phyloP scores from a whole-genome alignment of 495 filamentous ascomycete species.

The Trichoderma asperelloides region DNA sequence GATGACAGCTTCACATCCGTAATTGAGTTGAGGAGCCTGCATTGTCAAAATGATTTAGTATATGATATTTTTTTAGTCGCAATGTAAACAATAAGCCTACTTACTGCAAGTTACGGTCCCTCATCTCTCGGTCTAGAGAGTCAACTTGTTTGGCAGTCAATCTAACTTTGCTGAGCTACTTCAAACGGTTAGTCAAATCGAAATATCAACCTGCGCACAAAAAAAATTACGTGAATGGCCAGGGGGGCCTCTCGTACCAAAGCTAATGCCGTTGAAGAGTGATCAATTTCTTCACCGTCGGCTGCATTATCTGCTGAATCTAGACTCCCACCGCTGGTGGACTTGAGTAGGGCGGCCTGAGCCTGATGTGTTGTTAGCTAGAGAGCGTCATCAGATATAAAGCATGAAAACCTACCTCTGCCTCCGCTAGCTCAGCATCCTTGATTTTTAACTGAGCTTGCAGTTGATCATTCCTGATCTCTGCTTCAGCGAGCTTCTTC shows the following conservation, averaged over 20 bases:
- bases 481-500: slow-evolving; percentile 27
- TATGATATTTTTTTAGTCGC: not conserved
- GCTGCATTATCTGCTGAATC: slow-evolving; percentile 25
- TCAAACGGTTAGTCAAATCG: slow-evolving; percentile 9
- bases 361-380: not conserved
- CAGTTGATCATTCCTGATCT: slow-evolving; percentile 35
- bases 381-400: not conserved
- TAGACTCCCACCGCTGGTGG: slow-evolving; percentile 31
- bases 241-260: slow-evolving; percentile 46
- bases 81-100: not conserved
- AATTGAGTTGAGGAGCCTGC: slow-evolving; percentile 32
- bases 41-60: not conserved
- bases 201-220: slow-evolving; percentile 1
- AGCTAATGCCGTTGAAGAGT: slow-evolving; percentile 47
- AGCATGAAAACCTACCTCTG: slow-evolving; percentile 29
- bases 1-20: slow-evolving; percentile 18
- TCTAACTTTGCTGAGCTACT: slow-evolving; percentile 43
- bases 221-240: slow-evolving; percentile 9
- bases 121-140: slow-evolving; percentile 39
- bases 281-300: slow-evolving; percentile 42
- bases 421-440: slow-evolving; percentile 47
- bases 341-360: slow-evolving; percentile 23
- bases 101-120: slow-evolving; percentile 30
- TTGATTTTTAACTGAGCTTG: slow-evolving; percentile 39
- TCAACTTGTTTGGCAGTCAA: slow-evolving; percentile 34